phyloP scores from a whole-genome alignment of 148 eudicot species.

The Mesembryanthemum crystallinum region DNA sequence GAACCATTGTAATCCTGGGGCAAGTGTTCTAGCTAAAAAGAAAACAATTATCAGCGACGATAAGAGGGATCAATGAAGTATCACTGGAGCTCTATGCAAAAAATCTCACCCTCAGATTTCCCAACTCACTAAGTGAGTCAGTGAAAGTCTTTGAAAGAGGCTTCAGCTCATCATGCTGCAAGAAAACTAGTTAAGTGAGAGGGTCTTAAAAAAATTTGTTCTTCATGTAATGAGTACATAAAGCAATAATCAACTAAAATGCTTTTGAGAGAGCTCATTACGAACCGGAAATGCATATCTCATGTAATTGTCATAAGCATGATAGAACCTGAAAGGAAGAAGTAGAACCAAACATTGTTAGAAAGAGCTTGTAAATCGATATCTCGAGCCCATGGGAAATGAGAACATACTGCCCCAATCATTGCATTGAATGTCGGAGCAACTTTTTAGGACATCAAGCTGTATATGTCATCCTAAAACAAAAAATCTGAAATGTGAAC shows the following conservation, averaged over 20 bases:
- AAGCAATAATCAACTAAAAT: conserved; percentile 1
- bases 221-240: background rate
- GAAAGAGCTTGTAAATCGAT: background rate
- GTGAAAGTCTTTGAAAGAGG: conserved; percentile 85
- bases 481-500: background rate
- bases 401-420: background rate
- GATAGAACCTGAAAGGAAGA: conserved; percentile 77
- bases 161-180: conserved; percentile 95
- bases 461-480: background rate
- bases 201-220: background rate
- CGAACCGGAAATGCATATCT: conserved; percentile 92
- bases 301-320: conserved; percentile 97
- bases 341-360: background rate
- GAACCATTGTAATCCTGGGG: conserved; percentile 85
- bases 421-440: background rate
- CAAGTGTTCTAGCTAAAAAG: conserved; percentile 71
- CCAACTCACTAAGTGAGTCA: conserved; percentile 85
- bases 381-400: background rate
- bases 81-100: conserved; percentile 7
- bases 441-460: background rate
- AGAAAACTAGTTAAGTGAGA: background rate
- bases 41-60: conserved; percentile 16
- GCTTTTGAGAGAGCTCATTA: conserved; percentile 12
- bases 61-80: background rate
- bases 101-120: conserved; percentile 67